Evolutionary conservation across 257 asterid genomes (phyloP), one percentile per base, ranked within the genome.

Genomic region (Scutellaria minor): DNA sequence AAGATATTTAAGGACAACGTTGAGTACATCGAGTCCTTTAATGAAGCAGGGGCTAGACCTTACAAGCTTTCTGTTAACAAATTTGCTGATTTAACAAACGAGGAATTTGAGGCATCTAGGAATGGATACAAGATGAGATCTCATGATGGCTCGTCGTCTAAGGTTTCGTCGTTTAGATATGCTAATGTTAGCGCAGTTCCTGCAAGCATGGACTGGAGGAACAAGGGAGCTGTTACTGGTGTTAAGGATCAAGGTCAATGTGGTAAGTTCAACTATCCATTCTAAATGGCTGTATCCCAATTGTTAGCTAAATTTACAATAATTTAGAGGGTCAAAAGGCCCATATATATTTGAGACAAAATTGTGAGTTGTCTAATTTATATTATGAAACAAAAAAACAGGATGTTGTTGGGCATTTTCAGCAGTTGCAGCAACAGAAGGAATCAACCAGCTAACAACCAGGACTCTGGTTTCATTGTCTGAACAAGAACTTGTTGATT

Each of bases 191-290:
- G 56, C 2, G 77, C 58, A 9, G 77, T 76, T 59, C 89, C 88
- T 10, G 6, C 74, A 6, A 74, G 55, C 65, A 46, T 70, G 13
- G 77, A 84, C 64, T 82, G 89, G 89, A 80, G 79, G 40, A 51
- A 39, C 55, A 71, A 78, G 18, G 90, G 86, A 46, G 88, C 82
- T 3, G 88, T 81, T 44, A 81, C 88, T 35, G 79, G 52, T 7
- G 78, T 82, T 14, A 82, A 84, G 72, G 80, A 80, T 14, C 85
- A 82, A 77, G 82, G 82, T 35, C 73, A 80, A 31, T 82, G 87
- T 42, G 89, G 87, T 79, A 79, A 68, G 27, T 24, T 24, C 27
- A 2, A 24, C 27, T 1, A 24, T 24, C 27, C 27, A 24, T 24
- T 24, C 27, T 24, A 24, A n/a, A n/a, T n/a, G n/a, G n/a, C n/a